Percentiles rank a stretch among this genome's conserved stretches.
Evolutionary conservation across 2,329 filamentous ascomycete species (phyloP).

Genomic region (Claviceps humidiphila): DNA sequence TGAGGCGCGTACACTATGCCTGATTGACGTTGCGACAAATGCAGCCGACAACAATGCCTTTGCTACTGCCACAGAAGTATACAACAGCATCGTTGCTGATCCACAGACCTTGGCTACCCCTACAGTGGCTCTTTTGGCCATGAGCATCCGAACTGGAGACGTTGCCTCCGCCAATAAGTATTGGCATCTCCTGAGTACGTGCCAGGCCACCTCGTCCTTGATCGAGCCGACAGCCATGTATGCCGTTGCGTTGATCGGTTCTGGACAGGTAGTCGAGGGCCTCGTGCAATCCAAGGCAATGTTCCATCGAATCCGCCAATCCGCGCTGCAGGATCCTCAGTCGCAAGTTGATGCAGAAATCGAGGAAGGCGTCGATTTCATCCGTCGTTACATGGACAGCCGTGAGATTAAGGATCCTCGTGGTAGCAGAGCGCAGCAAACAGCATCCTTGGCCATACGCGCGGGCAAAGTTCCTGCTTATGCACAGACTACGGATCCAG

Average conservation of each 20-base stretch:
- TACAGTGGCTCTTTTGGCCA: conserved; percentile 70
- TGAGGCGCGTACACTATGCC: conserved; percentile 44
- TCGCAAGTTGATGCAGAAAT: conserved; percentile 61
- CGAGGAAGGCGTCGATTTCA: conserved; percentile 69
- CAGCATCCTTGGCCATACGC: conserved; percentile 22
- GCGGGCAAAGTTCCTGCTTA: no score
- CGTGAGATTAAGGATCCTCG: conserved; percentile 43
- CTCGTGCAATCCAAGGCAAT: conserved; percentile 68
- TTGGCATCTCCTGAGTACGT: conserved; percentile 61
- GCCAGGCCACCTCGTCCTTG: conserved; percentile 46
- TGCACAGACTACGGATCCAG: conserved; percentile 23
- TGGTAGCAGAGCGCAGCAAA: conserved; percentile 34
- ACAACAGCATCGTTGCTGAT: conserved; percentile 41
- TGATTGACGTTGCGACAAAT: conserved; percentile 59
- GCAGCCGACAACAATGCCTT: conserved; percentile 71
- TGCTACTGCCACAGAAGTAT: conserved; percentile 54
- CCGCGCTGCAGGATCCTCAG: conserved; percentile 31
- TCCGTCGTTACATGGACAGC: conserved; percentile 44
- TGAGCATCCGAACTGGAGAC: conserved; percentile 73
- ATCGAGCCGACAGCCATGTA: conserved; percentile 89
- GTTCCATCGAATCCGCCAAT: conserved; percentile 69
- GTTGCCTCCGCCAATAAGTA: conserved; percentile 64
- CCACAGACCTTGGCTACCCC: conserved; percentile 40
- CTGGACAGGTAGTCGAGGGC: conserved; percentile 72
- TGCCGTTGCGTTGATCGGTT: conserved; percentile 72